Evolutionary conservation across 768 basidiomycete genomes (phyloP).

Genomic region (Ramaria sp.): DNA sequence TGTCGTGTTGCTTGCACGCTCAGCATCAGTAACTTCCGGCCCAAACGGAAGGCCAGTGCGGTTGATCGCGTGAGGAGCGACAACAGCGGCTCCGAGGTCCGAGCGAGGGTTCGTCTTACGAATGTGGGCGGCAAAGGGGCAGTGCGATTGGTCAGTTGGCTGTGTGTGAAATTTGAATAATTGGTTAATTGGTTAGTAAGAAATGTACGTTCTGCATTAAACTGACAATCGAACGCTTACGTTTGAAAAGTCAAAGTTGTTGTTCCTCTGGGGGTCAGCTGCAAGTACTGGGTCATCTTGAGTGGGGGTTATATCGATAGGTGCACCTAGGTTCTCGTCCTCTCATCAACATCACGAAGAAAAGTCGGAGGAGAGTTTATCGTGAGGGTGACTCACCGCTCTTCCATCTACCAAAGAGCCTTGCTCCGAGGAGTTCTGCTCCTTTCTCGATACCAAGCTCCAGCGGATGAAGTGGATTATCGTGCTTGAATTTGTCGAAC

Average conservation of each 20-base stretch:
- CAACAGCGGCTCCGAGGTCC: background rate
- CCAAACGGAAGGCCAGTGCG: slow-evolving; percentile 28
- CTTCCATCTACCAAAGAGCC: slow-evolving; percentile 32
- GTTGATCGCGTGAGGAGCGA: slow-evolving; percentile 16
- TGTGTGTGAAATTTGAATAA: too few species aligned
- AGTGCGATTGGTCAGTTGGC: slow-evolving; percentile 15
- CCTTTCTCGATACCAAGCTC: too few species aligned
- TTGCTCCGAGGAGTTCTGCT: slow-evolving; percentile 22
- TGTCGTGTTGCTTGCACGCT: slow-evolving; percentile 27
- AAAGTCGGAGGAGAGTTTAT: slow-evolving; percentile 15
- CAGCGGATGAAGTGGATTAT: slow-evolving; percentile 14
- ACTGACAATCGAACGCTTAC: slow-evolving; percentile 15
- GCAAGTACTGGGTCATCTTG: slow-evolving; percentile 19
- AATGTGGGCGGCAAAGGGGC: too few species aligned
- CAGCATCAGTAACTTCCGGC: slow-evolving; percentile 25
- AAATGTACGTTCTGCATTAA: slow-evolving; percentile 3
- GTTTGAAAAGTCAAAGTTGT: slow-evolving; percentile 15
- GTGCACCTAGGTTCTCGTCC: slow-evolving; percentile 21
- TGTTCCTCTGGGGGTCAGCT: slow-evolving; percentile 16
- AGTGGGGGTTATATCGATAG: slow-evolving; percentile 18
- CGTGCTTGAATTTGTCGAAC: slow-evolving; percentile 16
- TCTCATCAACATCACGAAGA: too few species aligned
- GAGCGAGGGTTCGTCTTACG: too few species aligned
- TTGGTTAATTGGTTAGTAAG: too few species aligned
- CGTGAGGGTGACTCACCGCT: slow-evolving; percentile 16